Percentiles rank a stretch among this genome's conserved stretches.
Evolutionary conservation across 352 stramenopile genomes (phyloP).

Genomic region (Phytophthora melonis): DNA sequence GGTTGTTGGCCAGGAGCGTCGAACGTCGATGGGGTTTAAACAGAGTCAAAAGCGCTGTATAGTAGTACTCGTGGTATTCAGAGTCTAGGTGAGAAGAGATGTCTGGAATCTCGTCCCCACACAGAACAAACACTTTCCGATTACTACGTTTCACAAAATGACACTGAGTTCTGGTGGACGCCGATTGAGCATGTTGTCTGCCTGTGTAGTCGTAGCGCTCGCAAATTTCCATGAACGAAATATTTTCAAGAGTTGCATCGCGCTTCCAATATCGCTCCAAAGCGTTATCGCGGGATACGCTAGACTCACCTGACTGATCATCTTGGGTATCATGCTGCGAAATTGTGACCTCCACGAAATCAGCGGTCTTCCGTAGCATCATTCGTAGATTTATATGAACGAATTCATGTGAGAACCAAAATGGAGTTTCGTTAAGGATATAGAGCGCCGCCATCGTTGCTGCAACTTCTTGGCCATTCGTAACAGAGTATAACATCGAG

Average conservation of each 20-base stretch:
- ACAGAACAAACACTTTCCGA: slow-evolving; percentile 13
- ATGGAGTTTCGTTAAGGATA: slow-evolving; percentile 8
- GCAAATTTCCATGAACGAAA: slow-evolving; percentile 22
- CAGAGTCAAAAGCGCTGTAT: slow-evolving; percentile 4
- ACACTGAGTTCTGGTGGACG: too few relatives aligned
- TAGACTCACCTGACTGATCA: too few relatives aligned
- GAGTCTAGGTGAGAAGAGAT: neutral
- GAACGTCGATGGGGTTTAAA: slow-evolving; percentile 28
- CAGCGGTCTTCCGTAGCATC: neutral
- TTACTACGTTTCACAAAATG: too few relatives aligned
- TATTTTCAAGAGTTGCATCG: neutral
- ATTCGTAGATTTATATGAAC: slow-evolving; percentile 5
- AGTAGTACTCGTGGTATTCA: slow-evolving; percentile 14
- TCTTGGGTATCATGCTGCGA: neutral
- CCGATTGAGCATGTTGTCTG: neutral
- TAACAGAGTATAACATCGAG: slow-evolving; percentile 28
- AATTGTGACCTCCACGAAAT: slow-evolving; percentile 7
- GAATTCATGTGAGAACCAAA: slow-evolving; percentile 32
- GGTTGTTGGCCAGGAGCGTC: neutral
- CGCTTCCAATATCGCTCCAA: slow-evolving; percentile 25
- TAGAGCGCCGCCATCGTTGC: slow-evolving; percentile 27
- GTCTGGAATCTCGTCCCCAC: slow-evolving; percentile 24
- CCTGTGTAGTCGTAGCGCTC: slow-evolving; percentile 7
- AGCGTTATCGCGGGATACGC: neutral
- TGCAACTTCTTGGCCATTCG: slow-evolving; percentile 25